phyloP scores from a whole-genome alignment of 352 stramenopile species.

The Phytophthora cryptogea region DNA sequence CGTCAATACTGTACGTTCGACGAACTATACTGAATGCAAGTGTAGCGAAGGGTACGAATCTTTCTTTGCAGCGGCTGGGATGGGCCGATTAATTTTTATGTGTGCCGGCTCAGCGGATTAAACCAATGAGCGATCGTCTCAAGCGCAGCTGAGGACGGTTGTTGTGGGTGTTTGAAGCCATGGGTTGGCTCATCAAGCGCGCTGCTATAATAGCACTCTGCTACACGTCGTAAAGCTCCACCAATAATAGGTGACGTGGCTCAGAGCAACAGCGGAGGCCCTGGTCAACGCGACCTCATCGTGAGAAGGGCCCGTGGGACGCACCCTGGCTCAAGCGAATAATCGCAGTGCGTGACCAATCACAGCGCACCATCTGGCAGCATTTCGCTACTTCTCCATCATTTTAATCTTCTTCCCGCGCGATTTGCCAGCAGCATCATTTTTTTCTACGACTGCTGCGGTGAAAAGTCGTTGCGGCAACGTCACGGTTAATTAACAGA shows the following conservation, averaged over 20 bases:
- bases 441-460: slow-evolving; percentile 2
- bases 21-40: slow-evolving; percentile 12
- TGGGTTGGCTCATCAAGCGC: too few species aligned
- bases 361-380: slow-evolving; percentile 15
- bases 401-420: slow-evolving; percentile 23
- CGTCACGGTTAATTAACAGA: too few species aligned
- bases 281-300: too few species aligned
- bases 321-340: slow-evolving; percentile 19
- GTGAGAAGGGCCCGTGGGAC: slow-evolving; percentile 1
- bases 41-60: neutral
- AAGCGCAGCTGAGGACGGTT: too few species aligned
- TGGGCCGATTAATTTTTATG: slow-evolving; percentile 22
- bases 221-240: too few species aligned
- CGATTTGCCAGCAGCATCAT: slow-evolving; percentile 2
- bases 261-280: too few species aligned
- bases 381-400: slow-evolving; percentile 16
- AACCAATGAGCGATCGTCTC: neutral
- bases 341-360: slow-evolving; percentile 18
- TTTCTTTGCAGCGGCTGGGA: slow-evolving; percentile 5
- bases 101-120: slow-evolving; percentile 31
- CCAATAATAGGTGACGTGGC: too few species aligned
- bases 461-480: too few species aligned
- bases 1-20: slow-evolving; percentile 9
- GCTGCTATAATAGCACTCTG: too few species aligned
- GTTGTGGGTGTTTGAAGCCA: too few species aligned